Evolutionary conservation across 2,329 filamentous ascomycete species (phyloP).

Genomic region (Diplodia seriata): DNA sequence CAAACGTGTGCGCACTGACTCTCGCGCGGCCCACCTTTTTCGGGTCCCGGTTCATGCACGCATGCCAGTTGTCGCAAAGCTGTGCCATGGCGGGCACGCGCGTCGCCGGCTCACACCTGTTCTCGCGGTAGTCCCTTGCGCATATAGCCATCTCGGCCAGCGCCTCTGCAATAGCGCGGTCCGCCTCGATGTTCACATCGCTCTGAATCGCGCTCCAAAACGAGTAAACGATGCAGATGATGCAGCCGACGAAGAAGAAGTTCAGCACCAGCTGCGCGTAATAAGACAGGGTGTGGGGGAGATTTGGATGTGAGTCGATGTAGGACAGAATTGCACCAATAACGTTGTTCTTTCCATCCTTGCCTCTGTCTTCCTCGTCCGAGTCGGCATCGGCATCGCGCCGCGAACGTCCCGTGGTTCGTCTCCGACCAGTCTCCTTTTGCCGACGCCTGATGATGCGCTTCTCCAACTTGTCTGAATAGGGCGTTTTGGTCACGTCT

Average conservation of each 20-base stretch:
- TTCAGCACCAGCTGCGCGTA: conserved; percentile 73
- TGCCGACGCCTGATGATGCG: conserved; percentile 47
- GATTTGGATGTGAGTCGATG: conserved; percentile 68
- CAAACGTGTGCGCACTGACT: conserved; percentile 85
- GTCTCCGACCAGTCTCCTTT: conserved; percentile 40
- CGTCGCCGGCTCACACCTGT: conserved; percentile 72
- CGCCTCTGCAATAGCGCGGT: conserved; percentile 71
- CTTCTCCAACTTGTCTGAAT: conserved; percentile 49
- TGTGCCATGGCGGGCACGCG: conserved; percentile 75
- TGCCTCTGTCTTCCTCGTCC: conserved; percentile 39
- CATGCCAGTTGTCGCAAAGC: conserved; percentile 80
- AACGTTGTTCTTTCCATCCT: conserved; percentile 35
- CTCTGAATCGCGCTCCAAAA: conserved; percentile 73
- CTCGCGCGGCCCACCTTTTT: conserved; percentile 77
- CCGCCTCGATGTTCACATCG: conserved; percentile 76
- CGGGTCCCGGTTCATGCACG: conserved; percentile 87
- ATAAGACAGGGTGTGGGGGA: conserved; percentile 70
- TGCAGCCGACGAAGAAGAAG: conserved; percentile 63
- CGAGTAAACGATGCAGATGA: conserved; percentile 71
- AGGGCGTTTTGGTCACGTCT: conserved; percentile 45
- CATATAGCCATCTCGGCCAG: conserved; percentile 77
- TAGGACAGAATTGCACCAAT: conserved; percentile 64
- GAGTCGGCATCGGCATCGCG: conserved; percentile 33
- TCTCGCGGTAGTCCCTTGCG: conserved; percentile 73
- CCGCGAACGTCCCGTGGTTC: conserved; percentile 39